Evolutionary conservation across 2,329 filamentous ascomycete species (phyloP), one percentile per base, ranked within the genome.

Genomic region (Botrytis medusae): DNA sequence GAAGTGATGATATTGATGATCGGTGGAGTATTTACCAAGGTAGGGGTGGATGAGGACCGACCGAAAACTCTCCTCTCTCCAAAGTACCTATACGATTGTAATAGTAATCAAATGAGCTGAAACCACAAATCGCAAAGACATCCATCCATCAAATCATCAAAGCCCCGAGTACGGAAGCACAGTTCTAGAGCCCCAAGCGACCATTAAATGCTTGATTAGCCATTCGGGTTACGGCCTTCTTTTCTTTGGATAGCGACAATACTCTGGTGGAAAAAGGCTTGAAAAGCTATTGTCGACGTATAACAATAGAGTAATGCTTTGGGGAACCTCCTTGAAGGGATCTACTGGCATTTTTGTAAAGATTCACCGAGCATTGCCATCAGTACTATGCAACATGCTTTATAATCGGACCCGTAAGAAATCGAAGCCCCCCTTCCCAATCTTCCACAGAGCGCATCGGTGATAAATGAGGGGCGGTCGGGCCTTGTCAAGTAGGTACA

Each of bases 341-440:
- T 67, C 32, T 40, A 54, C 40, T 20, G 25, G 32, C 64, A 67
- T 40, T 54, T 29, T 29, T 8, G 51, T 40, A n/a, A 29, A 51
- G 42, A n/a, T 40, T 67, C 64, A 67, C 64, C 32, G 64, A 48
- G 32, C 46, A 40, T 29, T 51, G 6, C 61, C 14, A 57, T 57
- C 51, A 57, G 16, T 18, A 9, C 51, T 9, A 64, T 65, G 63
- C 22, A 65, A 65, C 8, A 9, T 48, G 64, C 64, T 68, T 68
- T 57, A 57, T 68, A 54, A 68, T 68, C 46, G 46, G 64, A 57
- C 44, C 64, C 64, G 63, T 67, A 67, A 51, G 63, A 67, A 67
- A 37, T 54, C 16, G 32, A 46, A 48, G 18, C 62, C 20, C 42
- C 16, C 37, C 61, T 46, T 32, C n/a, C 10, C 44, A 44, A 29